Evolutionary conservation across 106 monocot genomes (phyloP).

Genomic region (Dendrobium chrysotoxum): DNA sequence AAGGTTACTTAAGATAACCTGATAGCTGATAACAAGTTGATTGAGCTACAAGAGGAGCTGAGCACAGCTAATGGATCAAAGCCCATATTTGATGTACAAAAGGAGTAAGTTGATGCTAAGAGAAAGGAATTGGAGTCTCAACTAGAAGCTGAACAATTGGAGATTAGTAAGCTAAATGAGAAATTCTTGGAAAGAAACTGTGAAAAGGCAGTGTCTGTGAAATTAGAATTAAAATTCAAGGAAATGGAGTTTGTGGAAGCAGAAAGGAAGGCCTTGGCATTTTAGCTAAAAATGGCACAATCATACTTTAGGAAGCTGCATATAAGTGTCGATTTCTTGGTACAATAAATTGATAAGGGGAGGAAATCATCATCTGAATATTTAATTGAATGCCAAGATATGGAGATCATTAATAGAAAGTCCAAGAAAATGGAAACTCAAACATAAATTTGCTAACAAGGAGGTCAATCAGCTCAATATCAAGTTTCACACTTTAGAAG

Average conservation of each 20-base stretch:
- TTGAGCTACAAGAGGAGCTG: conserved; percentile 19
- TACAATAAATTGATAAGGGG: too few species aligned
- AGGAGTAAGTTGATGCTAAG: conserved; percentile 10
- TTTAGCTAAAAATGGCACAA: conserved; percentile 17
- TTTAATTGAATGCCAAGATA: too few species aligned
- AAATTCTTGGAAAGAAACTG: too few species aligned
- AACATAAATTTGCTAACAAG: too few species aligned
- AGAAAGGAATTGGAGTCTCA: conserved; percentile 29
- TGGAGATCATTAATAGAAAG: too few species aligned
- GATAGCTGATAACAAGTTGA: conserved; percentile 13
- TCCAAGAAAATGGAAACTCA: too few species aligned
- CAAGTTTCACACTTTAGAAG: too few species aligned
- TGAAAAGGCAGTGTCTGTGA: too few species aligned
- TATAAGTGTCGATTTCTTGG: too few species aligned
- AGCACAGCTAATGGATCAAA: conserved; percentile 18
- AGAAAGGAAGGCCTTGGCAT: conserved; percentile 18
- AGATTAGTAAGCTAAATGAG: conserved; percentile 16
- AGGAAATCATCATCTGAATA: too few species aligned
- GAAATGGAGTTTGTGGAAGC: conserved; percentile 23
- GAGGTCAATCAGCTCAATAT: too few species aligned
- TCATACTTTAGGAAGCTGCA: too few species aligned
- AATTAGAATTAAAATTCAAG: background rate
- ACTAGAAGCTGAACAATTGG: conserved; percentile 25
- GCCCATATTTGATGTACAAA: background rate
- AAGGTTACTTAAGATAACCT: conserved; percentile 17